Evolutionary conservation across 129 eudicot species (phyloP).

Genomic region (Dittrichia graveolens): DNA sequence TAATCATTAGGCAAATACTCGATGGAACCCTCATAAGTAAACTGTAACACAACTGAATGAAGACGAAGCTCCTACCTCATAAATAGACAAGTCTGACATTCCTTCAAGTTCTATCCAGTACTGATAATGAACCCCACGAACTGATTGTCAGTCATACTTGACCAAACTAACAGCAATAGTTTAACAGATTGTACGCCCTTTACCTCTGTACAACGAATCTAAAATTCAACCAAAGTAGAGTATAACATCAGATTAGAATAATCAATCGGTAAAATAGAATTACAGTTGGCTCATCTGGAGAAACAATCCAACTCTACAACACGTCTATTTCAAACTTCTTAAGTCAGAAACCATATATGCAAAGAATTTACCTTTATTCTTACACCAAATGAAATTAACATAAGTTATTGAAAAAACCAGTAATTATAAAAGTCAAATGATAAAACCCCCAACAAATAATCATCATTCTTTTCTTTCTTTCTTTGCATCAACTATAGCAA

Average conservation of each 20-base stretch:
- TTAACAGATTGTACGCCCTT: conserved; percentile 7
- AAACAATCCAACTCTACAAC: background rate
- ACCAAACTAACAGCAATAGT: conserved; percentile 14
- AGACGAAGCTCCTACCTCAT: conserved; percentile 52
- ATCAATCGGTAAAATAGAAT: background rate
- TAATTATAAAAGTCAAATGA: conserved; percentile 10
- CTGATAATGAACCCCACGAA: conserved; percentile 32
- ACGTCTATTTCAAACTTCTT: background rate
- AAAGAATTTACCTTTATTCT: background rate
- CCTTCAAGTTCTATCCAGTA: conserved; percentile 63
- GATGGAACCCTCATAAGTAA: background rate
- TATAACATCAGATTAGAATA: conserved; percentile 24
- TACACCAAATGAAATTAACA: conserved; percentile 18
- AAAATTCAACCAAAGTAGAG: conserved; percentile 20
- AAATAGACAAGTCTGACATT: conserved; percentile 78
- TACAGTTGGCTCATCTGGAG: background rate
- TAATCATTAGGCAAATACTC: conserved; percentile 7
- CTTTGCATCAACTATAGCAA: conserved; percentile 22
- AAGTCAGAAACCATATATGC: background rate
- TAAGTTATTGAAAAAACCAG: background rate
- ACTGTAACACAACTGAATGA: background rate
- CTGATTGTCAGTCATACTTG: conserved; percentile 48
- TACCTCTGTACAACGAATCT: conserved; percentile 32
- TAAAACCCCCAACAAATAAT: background rate
- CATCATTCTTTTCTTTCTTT: background rate